Evolutionary conservation across 2,329 filamentous ascomycete species (phyloP), one percentile per base, ranked within the genome.

Genomic region (Ascochyta viciae-villosae): DNA sequence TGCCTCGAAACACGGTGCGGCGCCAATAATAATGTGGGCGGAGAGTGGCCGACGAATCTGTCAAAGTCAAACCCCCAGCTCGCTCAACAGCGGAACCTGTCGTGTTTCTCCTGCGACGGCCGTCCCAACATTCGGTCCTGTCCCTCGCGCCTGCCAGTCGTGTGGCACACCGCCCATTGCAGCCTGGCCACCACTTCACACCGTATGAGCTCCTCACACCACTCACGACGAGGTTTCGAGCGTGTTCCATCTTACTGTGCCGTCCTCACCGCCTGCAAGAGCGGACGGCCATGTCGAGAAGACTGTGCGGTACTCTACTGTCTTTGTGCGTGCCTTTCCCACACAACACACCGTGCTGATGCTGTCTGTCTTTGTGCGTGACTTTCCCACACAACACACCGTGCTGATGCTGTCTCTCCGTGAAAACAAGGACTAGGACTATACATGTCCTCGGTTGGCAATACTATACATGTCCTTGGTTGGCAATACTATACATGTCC

Each of bases 131-230:
- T 47, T 53, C 50, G 54, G 58, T 45, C 57, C 55, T 50, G 44
- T 54, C 51, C 52, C 52, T 46, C 44, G 22, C 29, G 50, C 31
- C 53, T 45, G 33, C 33, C 46, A 24, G 41, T 56, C 26, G 23
- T 57, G 51, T 57, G 50, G 29, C 61, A 60, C 62, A 66, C 64
- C 64, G 64, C 64, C 60, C 57, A 49, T 60, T 61, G 56, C 48
- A 50, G 34, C 26, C 55, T 50, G 31, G 39, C 37, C 31, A 33
- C 19, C 24, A 26, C 22, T 47, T 46, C 45, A 46, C 47, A 24
- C 42, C 42, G 35, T 41, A 44, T n/a, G n/a, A 44, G 22, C 34
- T 29, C 13, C 12, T 43, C 23, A 37, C 22, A 29, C 22, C 23
- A 47, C 19, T 47, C 29, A 26, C 31, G 27, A 9, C 15, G 9